These are phyloP conservation scores for Clitopilus hobsonii DNA, from an alignment of 768 basidiomycete species.

Conservation along the genomic window DNA sequence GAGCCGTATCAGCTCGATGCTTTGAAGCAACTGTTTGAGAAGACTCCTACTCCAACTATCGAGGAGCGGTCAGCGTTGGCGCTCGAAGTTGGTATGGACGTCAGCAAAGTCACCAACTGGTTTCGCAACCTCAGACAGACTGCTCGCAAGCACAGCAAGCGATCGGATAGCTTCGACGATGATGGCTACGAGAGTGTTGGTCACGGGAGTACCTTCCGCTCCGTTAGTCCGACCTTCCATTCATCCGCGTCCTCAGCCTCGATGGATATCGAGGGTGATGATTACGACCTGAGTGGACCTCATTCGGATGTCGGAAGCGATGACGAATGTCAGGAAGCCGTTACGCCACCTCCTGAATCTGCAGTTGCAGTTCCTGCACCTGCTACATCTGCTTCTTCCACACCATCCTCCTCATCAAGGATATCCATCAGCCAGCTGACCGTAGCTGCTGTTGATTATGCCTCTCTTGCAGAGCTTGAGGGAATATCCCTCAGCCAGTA, in stretches of 20 bases:
- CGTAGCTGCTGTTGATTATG: conserved; percentile 30
- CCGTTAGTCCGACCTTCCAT: conserved; percentile 43
- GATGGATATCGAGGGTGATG: conserved; percentile 47
- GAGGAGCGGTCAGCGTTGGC: conserved; percentile 75
- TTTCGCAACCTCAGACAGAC: conserved; percentile 83
- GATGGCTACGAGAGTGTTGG: conserved; percentile 40
- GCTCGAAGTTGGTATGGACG: conserved; percentile 76
- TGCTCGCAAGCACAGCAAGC: conserved; percentile 66
- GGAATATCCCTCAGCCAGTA: conserved; percentile 38
- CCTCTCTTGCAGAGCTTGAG: conserved; percentile 43
- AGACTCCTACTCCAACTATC: conserved; percentile 70
- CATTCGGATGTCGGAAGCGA: conserved; percentile 60
- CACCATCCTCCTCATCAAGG: conserved; percentile 23
- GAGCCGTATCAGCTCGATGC: conserved; percentile 76
- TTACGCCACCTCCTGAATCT: conserved; percentile 63
- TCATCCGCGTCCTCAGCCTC: conserved; percentile 49
- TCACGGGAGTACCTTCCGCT: conserved; percentile 31
- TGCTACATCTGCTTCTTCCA: conserved; percentile 24
- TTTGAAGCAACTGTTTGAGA: conserved; percentile 62
- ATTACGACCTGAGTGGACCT: conserved; percentile 35
- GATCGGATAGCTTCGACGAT: conserved; percentile 38
- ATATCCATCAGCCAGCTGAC: conserved; percentile 25
- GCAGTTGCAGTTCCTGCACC: conserved; percentile 34
- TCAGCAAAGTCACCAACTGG: conserved; percentile 86
- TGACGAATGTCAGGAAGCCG: conserved; percentile 70